Base-by-base conservation (phyloP, 768 basidiomycete species). In the Tylopilus felleus region DNA sequence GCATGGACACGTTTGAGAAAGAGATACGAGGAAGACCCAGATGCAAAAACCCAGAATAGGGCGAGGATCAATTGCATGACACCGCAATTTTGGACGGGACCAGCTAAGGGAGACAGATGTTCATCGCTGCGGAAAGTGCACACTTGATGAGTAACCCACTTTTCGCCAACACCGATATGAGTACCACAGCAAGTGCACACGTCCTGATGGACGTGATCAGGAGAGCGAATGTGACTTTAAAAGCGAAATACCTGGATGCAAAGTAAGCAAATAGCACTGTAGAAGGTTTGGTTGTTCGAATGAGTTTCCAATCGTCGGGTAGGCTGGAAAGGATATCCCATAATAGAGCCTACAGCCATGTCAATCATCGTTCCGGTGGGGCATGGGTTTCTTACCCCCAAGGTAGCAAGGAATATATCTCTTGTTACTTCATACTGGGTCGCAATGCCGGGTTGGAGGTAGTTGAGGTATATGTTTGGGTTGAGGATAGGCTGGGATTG, bases 1-100 rank as follows among this genome's bases (percentile, higher is more conserved):
- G 72, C 75, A 38, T 72, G 67, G n/a, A 72, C 64, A 13, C 75
- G 69, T 45, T 72, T 65, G 59, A 75, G 70, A 56, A 76, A 74
- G 44, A 75, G 69, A 36, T 71, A 64, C 0, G 68, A 70, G 0
- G 73, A 73, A 3, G 64, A 60, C 6, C 67, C 55, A 7, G 59
- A 55, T 36, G 67, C 51, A n/a, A 65, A 31, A n/a, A 67, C 28
- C 57, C 57, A 60, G 53, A 58, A 52, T 44, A 52, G 19, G 43
- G 42, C 46, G 35, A 63, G 19, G 29, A 60, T 56, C 19, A 63
- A 45, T 55, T 53, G 46, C 22, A 67, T 35, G 45, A 53, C 44
- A 1, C 51, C 43, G 28, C 71, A 71, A 13, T 59, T 22, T 21
- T 47, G 36, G 23, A 66, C 36, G 10, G 69, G 64, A 29, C 67